Conservation (phyloP, 305 asterid species). For the Plantago coronopus region DNA sequence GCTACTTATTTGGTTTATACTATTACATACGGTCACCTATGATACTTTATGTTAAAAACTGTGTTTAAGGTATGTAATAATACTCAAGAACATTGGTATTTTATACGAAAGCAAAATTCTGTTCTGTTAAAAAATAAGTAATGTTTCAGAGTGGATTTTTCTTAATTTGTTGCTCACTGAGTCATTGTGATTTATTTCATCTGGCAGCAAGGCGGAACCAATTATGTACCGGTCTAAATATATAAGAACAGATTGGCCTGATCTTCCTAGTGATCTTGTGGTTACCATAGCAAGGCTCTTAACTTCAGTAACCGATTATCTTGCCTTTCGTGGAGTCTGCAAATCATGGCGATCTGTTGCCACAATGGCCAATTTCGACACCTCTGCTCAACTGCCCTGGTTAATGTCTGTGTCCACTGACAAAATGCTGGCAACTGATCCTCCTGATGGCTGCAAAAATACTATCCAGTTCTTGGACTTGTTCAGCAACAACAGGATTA, state of each 20-base stretch:
- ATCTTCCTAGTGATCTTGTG: neutral
- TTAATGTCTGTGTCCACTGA: constrained; percentile 6
- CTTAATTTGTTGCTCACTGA: too few relatives aligned
- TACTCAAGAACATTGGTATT: too few relatives aligned
- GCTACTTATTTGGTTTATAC: too few relatives aligned
- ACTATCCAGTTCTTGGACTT: constrained; percentile 14
- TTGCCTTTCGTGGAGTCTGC: constrained; percentile 22
- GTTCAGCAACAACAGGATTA: neutral
- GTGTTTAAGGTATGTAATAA: too few relatives aligned
- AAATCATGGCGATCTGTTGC: constrained; percentile 14
- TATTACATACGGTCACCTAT: too few relatives aligned
- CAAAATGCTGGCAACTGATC: neutral
- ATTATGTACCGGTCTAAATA: too few relatives aligned
- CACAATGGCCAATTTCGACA: constrained; percentile 6
- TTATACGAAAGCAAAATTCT: too few relatives aligned
- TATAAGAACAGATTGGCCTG: neutral
- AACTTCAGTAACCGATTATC: constrained; percentile 5
- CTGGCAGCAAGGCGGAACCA: too few relatives aligned
- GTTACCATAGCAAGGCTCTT: constrained; percentile 3
- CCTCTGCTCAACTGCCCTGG: constrained; percentile 6
- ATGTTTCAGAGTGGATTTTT: too few relatives aligned
- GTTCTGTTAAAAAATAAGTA: too few relatives aligned
- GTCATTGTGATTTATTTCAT: too few relatives aligned
- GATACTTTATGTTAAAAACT: too few relatives aligned
- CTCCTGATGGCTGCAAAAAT: neutral